Evolutionary conservation across 176 grass and related monocot species (phyloP).

Genomic region (Carex cristatella): DNA sequence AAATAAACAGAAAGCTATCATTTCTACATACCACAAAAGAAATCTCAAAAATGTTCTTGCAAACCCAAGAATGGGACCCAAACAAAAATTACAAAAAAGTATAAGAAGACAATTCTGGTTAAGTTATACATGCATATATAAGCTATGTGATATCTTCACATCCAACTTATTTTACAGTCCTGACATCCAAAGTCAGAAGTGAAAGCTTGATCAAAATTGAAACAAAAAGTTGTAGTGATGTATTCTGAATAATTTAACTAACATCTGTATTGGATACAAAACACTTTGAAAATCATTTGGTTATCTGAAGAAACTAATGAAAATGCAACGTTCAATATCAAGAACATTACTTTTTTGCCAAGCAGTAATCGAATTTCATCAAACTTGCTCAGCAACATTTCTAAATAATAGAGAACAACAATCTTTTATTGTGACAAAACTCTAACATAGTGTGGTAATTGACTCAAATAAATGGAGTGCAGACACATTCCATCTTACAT

Average conservation of each 20-base stretch:
- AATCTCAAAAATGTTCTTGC: not conserved
- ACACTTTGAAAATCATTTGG: not conserved
- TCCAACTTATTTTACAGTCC: not conserved
- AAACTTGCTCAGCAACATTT: not conserved
- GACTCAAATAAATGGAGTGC: not conserved
- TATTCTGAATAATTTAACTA: not conserved
- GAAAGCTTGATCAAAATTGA: not conserved
- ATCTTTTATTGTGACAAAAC: not conserved
- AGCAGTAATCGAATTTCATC: not conserved
- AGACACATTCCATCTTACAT: not conserved
- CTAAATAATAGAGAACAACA: not conserved
- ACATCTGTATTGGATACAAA: not conserved
- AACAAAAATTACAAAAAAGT: not conserved
- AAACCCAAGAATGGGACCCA: not conserved
- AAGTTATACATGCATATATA: constrained; percentile 4
- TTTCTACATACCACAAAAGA: not conserved
- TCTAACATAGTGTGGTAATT: not conserved
- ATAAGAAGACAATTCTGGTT: not conserved
- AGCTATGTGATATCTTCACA: not conserved
- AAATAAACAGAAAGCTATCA: not conserved
- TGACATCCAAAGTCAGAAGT: not conserved
- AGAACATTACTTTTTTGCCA: not conserved
- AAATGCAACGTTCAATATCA: not conserved
- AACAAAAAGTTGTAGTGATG: not conserved
- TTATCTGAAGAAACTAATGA: not conserved